These are phyloP conservation scores for Cyclotella atomus DNA, from an alignment of 108 stramenopile genomes.

Conservation along the genomic window DNA sequence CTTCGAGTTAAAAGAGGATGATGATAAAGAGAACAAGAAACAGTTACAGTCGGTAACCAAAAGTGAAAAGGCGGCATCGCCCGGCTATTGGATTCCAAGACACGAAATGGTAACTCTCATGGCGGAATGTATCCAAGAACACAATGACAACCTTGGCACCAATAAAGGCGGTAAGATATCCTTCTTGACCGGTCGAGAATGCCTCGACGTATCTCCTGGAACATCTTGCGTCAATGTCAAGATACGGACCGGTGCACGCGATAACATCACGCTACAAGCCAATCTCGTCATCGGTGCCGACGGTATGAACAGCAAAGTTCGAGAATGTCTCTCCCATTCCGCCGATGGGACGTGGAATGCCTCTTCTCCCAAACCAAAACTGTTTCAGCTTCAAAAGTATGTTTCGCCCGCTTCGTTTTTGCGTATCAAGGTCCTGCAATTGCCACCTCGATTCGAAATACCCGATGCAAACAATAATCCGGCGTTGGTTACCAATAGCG, in stretches of 20 bases:
- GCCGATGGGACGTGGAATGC: slow-evolving; percentile 17
- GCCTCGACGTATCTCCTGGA: slow-evolving; percentile 23
- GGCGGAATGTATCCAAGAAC: slow-evolving; percentile 41
- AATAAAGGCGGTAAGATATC: slow-evolving; percentile 39
- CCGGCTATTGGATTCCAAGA: slow-evolving; percentile 54
- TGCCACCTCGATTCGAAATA: slow-evolving; percentile 53
- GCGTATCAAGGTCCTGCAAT: slow-evolving; percentile 70
- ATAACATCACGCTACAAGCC: neutral
- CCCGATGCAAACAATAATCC: slow-evolving; percentile 12
- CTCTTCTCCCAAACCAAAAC: slow-evolving; percentile 27
- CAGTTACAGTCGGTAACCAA: too few species aligned
- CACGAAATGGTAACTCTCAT: slow-evolving; percentile 53
- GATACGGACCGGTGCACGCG: neutral
- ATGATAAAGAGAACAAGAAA: neutral
- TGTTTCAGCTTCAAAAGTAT: slow-evolving; percentile 46
- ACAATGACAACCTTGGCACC: slow-evolving; percentile 15
- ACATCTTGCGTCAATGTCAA: too few species aligned
- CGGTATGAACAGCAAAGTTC: slow-evolving; percentile 73
- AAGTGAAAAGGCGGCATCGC: slow-evolving; percentile 24
- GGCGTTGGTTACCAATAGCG: slow-evolving; percentile 11
- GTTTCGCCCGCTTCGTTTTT: slow-evolving; percentile 51
- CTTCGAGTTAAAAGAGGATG: neutral
- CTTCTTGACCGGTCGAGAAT: slow-evolving; percentile 32
- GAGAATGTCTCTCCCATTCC: slow-evolving; percentile 42
- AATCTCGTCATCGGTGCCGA: slow-evolving; percentile 69